These are phyloP conservation scores for Patellaria atrata DNA, from an alignment of 495 filamentous ascomycete genomes.

Conservation along the genomic window DNA sequence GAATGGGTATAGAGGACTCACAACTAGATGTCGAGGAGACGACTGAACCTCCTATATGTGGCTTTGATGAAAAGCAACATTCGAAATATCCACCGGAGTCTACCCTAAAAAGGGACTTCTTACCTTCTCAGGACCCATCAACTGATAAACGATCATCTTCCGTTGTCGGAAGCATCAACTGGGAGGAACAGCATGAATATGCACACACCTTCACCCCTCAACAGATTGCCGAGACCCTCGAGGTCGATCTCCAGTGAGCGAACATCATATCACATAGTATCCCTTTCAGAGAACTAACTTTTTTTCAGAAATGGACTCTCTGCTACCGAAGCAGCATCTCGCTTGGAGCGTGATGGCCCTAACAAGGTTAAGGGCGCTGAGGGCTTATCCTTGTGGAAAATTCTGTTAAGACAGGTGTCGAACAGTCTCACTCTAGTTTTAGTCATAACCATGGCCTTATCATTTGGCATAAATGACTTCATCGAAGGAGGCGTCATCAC, in stretches of 20 bases:
- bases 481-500: conserved; percentile 20
- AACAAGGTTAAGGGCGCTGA: conserved; percentile 22
- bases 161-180: background rate
- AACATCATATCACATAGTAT: background rate
- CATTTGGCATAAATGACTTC: conserved; percentile 17
- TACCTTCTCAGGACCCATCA: conserved; percentile 5
- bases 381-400: conserved; percentile 22
- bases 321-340: conserved; percentile 15
- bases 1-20: conserved; percentile 19
- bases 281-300: conserved; percentile 3
- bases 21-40: conserved; percentile 18
- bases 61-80: conserved; percentile 6
- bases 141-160: background rate
- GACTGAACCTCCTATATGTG: conserved; percentile 20
- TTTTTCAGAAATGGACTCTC: conserved; percentile 14
- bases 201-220: conserved; percentile 16
- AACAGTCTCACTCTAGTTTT: conserved; percentile 21
- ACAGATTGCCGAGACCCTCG: conserved; percentile 14
- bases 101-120: too few relatives aligned
- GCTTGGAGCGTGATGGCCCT: conserved; percentile 17
- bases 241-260: conserved; percentile 12
- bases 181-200: background rate
- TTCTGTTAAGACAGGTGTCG: conserved; percentile 21
- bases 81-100: too few relatives aligned
- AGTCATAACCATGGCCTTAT: conserved; percentile 19